Conservation (phyloP, 176 grass and related monocot species). For the Typha latifolia region DNA sequence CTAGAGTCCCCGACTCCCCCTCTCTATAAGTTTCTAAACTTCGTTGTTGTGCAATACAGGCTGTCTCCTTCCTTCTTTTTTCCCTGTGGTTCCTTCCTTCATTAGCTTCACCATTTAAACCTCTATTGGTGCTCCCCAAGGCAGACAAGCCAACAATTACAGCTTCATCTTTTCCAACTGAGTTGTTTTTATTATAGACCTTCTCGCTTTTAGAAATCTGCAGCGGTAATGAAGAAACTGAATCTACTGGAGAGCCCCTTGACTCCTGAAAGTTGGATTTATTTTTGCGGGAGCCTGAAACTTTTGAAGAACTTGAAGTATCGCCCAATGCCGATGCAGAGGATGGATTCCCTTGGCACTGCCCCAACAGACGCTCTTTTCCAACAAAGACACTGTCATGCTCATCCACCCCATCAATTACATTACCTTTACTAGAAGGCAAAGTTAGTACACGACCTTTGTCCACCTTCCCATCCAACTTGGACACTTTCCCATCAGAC, state of each 20-base stretch:
- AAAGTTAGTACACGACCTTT: background rate
- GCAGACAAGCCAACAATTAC: background rate
- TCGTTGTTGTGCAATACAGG: background rate
- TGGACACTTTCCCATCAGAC: slow-evolving; percentile 8
- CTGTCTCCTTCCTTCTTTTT: background rate
- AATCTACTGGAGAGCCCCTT: slow-evolving; percentile 63
- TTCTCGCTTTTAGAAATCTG: slow-evolving; percentile 20
- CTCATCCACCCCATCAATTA: too few species aligned
- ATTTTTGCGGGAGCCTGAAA: slow-evolving; percentile 45
- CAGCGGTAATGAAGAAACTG: slow-evolving; percentile 72
- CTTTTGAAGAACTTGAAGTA: slow-evolving; percentile 57
- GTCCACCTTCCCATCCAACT: slow-evolving; percentile 10
- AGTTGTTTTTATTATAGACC: slow-evolving; percentile 14
- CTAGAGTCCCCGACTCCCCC: background rate
- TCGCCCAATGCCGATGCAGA: slow-evolving; percentile 18
- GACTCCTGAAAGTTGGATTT: slow-evolving; percentile 45
- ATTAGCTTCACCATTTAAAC: slow-evolving; percentile 5
- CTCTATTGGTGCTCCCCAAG: background rate
- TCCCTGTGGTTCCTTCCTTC: slow-evolving; percentile 3
- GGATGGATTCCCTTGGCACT: slow-evolving; percentile 21
- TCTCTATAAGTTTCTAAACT: slow-evolving; percentile 1
- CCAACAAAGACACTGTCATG: background rate
- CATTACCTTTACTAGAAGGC: too few species aligned
- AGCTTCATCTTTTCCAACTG: slow-evolving; percentile 2
- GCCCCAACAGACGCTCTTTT: slow-evolving; percentile 34